Percentiles rank a stretch among this genome's conserved stretches.
phyloP scores from a whole-genome alignment of 495 filamentous ascomycete genomes.

The Recurvomyces mirabilis region DNA sequence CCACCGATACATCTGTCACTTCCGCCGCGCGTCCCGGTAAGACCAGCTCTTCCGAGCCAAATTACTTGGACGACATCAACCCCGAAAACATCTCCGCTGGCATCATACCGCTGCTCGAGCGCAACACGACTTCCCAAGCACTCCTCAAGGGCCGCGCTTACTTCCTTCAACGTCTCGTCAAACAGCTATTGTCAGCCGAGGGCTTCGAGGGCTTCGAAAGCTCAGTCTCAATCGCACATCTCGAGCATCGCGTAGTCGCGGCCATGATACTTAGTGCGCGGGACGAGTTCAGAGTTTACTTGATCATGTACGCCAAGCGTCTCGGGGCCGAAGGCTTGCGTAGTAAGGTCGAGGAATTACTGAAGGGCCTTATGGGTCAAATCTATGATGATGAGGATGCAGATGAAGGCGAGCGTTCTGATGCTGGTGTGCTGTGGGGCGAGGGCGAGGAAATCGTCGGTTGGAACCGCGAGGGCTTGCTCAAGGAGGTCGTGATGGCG shows the following conservation, averaged over 20 bases:
- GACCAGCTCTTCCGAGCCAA: slow-evolving; percentile 30
- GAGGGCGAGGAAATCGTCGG: slow-evolving; percentile 66
- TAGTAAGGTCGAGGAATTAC: slow-evolving; percentile 81
- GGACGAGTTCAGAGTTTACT: slow-evolving; percentile 82
- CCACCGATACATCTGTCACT: slow-evolving; percentile 42
- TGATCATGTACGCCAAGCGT: slow-evolving; percentile 93
- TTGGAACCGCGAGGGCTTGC: slow-evolving; percentile 71
- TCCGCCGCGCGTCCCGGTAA: slow-evolving; percentile 8
- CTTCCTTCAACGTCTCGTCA: slow-evolving; percentile 79
- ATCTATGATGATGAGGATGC: slow-evolving; percentile 37
- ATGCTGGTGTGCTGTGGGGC: slow-evolving; percentile 46
- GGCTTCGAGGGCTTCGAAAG: slow-evolving; percentile 89
- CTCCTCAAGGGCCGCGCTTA: slow-evolving; percentile 85
- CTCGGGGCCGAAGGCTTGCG: slow-evolving; percentile 80
- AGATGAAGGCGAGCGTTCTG: slow-evolving; percentile 39
- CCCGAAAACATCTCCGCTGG: slow-evolving; percentile 69
- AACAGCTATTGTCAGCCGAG: slow-evolving; percentile 69
- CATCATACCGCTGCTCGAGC: slow-evolving; percentile 83
- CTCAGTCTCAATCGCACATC: slow-evolving; percentile 80
- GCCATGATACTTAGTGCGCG: slow-evolving; percentile 72
- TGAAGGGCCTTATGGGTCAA: slow-evolving; percentile 67
- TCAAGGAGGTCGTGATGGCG: slow-evolving; percentile 83
- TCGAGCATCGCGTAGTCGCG: slow-evolving; percentile 89
- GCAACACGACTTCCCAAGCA: slow-evolving; percentile 85
- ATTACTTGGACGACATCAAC: slow-evolving; percentile 36